These are phyloP conservation scores for Saccharomycopsis malanga DNA, from an alignment of 805 yeast species.

Conservation along the genomic window DNA sequence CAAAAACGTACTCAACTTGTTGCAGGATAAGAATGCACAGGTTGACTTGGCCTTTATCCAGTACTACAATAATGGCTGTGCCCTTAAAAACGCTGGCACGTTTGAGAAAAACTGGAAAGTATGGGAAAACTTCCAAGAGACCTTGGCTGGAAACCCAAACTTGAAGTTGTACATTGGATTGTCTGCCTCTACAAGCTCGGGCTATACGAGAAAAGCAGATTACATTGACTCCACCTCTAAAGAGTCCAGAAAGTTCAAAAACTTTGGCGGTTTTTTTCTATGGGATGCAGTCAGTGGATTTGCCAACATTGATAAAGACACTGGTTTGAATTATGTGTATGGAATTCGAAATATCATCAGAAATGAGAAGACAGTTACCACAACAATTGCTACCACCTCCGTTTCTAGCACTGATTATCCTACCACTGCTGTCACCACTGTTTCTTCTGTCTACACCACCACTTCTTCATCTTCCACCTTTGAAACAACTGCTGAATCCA, in stretches of 20 bases:
- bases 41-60: slow-evolving; percentile 58
- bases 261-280: slow-evolving; percentile 19
- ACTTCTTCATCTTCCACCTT: not conserved
- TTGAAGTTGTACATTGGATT: slow-evolving; percentile 53
- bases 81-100: not conserved
- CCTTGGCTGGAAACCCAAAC: slow-evolving; percentile 41
- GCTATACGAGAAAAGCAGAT: slow-evolving; percentile 41
- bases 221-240: slow-evolving; percentile 7
- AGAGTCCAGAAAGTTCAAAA: slow-evolving; percentile 6
- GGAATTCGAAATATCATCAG: slow-evolving; percentile 19
- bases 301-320: slow-evolving; percentile 11
- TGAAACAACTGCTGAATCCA: not conserved
- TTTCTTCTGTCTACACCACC: not conserved
- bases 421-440: not conserved
- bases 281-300: slow-evolving; percentile 21
- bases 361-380: slow-evolving; percentile 6
- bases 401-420: slow-evolving; percentile 3
- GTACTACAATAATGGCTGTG: slow-evolving; percentile 42
- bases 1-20: slow-evolving; percentile 35
- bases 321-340: slow-evolving; percentile 18
- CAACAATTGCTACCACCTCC: slow-evolving; percentile 3
- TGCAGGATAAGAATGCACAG: slow-evolving; percentile 32
- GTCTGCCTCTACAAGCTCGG: slow-evolving; percentile 48
- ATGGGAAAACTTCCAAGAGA: slow-evolving; percentile 43
- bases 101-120: slow-evolving; percentile 35